These are phyloP conservation scores for Litchi chinensis DNA, from an alignment of 345 rosid genomes.

Conservation along the genomic window DNA sequence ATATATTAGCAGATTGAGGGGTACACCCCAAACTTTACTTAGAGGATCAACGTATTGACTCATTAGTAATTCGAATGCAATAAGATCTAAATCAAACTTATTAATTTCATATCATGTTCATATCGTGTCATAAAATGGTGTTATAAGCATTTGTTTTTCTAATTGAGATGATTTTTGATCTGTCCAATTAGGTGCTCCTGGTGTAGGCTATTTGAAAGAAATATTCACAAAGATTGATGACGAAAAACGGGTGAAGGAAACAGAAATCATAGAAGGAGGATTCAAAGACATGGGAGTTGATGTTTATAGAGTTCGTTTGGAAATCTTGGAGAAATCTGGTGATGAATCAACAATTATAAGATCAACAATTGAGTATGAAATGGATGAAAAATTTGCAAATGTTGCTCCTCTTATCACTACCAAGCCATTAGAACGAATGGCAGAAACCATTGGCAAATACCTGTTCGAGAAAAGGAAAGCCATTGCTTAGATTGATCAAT, in stretches of 20 bases:
- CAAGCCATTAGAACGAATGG: constrained; percentile 20
- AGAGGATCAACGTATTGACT: no score
- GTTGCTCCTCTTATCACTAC: constrained; percentile 23
- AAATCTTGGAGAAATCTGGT: constrained; percentile 42
- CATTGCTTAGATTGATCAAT: neutral
- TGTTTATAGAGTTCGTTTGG: constrained; percentile 16
- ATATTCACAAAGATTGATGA: constrained; percentile 31
- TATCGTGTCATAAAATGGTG: no score
- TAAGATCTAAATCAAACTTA: no score
- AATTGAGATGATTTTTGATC: neutral
- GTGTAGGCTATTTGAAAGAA: constrained; percentile 35
- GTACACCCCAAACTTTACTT: no score
- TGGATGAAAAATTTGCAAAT: constrained; percentile 32
- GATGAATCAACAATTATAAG: constrained; percentile 24
- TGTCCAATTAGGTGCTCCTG: constrained; percentile 31
- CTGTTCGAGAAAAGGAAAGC: constrained; percentile 12
- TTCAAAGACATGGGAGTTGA: constrained; percentile 33
- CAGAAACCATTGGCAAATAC: constrained; percentile 33
- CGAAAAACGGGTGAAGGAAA: constrained; percentile 39
- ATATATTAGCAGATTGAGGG: no score
- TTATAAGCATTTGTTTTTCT: no score
- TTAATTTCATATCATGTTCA: neutral
- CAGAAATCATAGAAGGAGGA: constrained; percentile 41
- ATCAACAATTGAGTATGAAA: constrained; percentile 35
- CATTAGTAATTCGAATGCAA: no score